Evolutionary conservation across 306 rosid species (phyloP), one percentile per base, ranked within the genome.

Genomic region (Cucumis hystrix): DNA sequence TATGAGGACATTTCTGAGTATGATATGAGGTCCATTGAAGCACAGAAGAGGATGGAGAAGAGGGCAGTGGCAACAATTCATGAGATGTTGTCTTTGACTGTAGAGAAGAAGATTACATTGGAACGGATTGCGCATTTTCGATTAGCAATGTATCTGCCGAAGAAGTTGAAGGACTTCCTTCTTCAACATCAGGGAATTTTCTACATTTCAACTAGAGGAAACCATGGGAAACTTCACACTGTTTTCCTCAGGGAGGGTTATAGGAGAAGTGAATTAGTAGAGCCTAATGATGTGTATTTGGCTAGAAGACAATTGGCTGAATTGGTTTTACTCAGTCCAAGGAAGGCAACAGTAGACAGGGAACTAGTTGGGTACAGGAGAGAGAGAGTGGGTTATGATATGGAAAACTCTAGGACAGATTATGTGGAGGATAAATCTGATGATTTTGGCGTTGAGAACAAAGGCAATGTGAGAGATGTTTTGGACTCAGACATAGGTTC

Each of bases 101-200:
- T 89, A 77, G 98, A 94, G 96, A 94, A 89, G 84, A 94, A 88
- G 88, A 89, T 90, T 47, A 90, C 95, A 0, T 69, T 94, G 85
- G 97, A 94, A 82, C 84, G 98, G 87, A 92, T 94, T 12, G 97
- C 98, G 0, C 98, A 94, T 83, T 94, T 94, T 71, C 83, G 96
- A 63, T 77, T 82, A 86, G 90, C 87, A 0, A 89, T 92, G 97
- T 76, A 90, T 57, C 73, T 94, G 87, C 98, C 96, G 0, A 92
- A 89, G 82, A 89, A 85, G 89, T 74, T 94, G 89, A 91, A 94
- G 83, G 98, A 90, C 6, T 92, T 94, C 78, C 90, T 94, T 51
- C 96, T 92, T 58, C 98, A 89, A 81, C 96, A 94, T 58, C 98
- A 92, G 83, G 98, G 98, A 75, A 88, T 92, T 65, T 92, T 94